A percentile compares a stretch with the other conserved stretches of the same genome.
phyloP scores from a whole-genome alignment of 2,329 filamentous ascomycete genomes.

The Beauveria medogensis region DNA sequence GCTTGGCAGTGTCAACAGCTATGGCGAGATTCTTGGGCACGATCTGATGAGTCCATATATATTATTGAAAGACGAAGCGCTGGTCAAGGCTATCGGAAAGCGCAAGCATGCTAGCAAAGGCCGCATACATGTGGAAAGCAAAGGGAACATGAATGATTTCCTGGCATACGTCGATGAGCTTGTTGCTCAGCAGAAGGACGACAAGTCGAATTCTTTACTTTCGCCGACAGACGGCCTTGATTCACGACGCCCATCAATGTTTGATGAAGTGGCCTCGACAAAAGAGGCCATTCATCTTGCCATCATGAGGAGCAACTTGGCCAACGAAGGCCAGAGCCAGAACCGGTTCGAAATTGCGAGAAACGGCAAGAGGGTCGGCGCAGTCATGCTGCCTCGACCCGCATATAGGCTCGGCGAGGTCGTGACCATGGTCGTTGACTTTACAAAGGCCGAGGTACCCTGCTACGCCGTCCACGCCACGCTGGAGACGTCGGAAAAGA shows the following conservation, averaged over 20 bases:
- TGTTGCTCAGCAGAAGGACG: conserved; percentile 49
- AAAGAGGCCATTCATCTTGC: conserved; percentile 88
- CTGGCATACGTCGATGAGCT: conserved; percentile 70
- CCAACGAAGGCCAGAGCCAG: conserved; percentile 62
- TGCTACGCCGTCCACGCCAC: conserved; percentile 80
- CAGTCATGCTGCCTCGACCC: conserved; percentile 80
- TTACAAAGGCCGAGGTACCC: conserved; percentile 65
- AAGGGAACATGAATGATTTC: conserved; percentile 55
- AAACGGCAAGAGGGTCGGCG: conserved; percentile 83
- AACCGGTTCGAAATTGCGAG: conserved; percentile 94
- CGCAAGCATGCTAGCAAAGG: conserved; percentile 21
- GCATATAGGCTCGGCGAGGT: conserved; percentile 85
- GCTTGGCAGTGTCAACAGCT: conserved; percentile 81
- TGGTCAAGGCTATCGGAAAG: conserved; percentile 40
- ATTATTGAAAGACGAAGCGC: conserved; percentile 74
- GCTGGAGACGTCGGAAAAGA: conserved; percentile 78
- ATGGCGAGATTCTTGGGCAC: conserved; percentile 83
- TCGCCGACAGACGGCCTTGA: conserved; percentile 58
- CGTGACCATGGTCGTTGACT: conserved; percentile 77
- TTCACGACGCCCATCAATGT: conserved; percentile 46
- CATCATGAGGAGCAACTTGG: conserved; percentile 73
- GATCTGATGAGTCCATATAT: conserved; percentile 94
- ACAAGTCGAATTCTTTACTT: conserved; percentile 52
- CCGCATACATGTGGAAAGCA: conserved; percentile 19
- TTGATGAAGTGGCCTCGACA: conserved; percentile 52